These are phyloP conservation scores for Beauveria sp. DNA, from an alignment of 2,329 filamentous ascomycete species.

Conservation along the genomic window DNA sequence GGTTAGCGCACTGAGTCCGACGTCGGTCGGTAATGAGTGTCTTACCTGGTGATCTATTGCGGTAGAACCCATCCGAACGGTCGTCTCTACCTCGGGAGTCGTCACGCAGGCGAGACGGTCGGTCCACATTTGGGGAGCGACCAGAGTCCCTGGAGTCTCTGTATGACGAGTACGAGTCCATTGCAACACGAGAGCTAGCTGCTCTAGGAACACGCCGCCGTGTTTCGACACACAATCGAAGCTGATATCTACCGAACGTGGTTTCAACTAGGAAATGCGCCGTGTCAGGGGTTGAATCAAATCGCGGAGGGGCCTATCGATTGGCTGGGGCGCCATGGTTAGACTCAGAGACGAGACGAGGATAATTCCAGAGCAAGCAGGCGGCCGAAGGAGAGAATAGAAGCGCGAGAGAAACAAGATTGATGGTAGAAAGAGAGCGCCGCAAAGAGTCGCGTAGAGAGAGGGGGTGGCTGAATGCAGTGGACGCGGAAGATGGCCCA, in stretches of 20 bases:
- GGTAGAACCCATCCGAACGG: slow-evolving; percentile 53
- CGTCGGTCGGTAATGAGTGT: neutral
- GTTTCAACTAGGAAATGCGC: neutral
- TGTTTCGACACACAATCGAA: neutral
- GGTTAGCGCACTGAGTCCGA: neutral
- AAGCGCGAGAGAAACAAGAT: neutral
- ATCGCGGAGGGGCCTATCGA: slow-evolving; percentile 2
- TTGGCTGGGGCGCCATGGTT: slow-evolving; percentile 1
- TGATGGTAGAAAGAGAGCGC: slow-evolving; percentile 8
- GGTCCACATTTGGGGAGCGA: slow-evolving; percentile 43
- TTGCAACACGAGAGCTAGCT: neutral
- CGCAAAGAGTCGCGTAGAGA: neutral
- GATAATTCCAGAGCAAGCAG: neutral
- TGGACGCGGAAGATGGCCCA: neutral
- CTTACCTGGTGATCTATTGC: slow-evolving; percentile 65
- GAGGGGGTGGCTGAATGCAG: neutral
- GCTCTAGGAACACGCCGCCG: neutral
- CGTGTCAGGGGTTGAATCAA: neutral
- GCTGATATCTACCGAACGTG: neutral
- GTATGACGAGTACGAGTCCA: slow-evolving; percentile 28
- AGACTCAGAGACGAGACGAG: slow-evolving; percentile 2
- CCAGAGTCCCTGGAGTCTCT: slow-evolving; percentile 35
- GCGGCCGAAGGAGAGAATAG: neutral
- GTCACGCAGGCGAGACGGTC: slow-evolving; percentile 45
- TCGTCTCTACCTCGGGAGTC: slow-evolving; percentile 45